These are phyloP conservation scores for Aechmea fasciata DNA, from an alignment of 176 grass and related monocot species.

Conservation along the genomic window DNA sequence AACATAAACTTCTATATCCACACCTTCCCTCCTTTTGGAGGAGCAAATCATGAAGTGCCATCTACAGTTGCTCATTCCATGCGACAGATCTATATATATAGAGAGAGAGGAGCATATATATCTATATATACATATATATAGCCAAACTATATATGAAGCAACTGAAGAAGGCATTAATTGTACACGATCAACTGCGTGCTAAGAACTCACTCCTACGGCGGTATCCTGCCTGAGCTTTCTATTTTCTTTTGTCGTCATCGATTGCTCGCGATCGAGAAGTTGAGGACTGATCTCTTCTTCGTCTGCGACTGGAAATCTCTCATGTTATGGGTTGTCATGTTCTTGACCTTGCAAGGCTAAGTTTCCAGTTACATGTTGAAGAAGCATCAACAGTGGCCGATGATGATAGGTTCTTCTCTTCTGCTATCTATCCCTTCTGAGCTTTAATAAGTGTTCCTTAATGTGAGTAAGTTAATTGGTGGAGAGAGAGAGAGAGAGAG, in stretches of 20 bases:
- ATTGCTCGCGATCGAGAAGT: neutral
- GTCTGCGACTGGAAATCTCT: constrained; percentile 31
- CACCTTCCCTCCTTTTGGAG: too few relatives aligned
- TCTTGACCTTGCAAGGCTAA: constrained; percentile 63
- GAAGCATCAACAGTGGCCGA: neutral
- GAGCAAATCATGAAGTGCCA: neutral
- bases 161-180: too few relatives aligned
- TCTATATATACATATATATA: too few relatives aligned
- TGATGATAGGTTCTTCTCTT: constrained; percentile 8
- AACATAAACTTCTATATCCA: too few relatives aligned
- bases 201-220: constrained; percentile 7
- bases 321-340: constrained; percentile 28
- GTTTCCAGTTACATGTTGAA: neutral
- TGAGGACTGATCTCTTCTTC: neutral
- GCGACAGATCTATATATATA: neutral
- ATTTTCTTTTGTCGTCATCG: neutral
- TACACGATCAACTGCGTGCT: too few relatives aligned
- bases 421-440: constrained; percentile 12
- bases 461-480: too few relatives aligned
- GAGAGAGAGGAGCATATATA: too few relatives aligned
- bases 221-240: constrained; percentile 27
- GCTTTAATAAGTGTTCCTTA: neutral
- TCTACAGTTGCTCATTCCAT: neutral
- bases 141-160: too few relatives aligned
- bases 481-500: too few relatives aligned